Base-by-base conservation (phyloP, 352 stramenopile genomes). In the Pythium dissotocum region DNA sequence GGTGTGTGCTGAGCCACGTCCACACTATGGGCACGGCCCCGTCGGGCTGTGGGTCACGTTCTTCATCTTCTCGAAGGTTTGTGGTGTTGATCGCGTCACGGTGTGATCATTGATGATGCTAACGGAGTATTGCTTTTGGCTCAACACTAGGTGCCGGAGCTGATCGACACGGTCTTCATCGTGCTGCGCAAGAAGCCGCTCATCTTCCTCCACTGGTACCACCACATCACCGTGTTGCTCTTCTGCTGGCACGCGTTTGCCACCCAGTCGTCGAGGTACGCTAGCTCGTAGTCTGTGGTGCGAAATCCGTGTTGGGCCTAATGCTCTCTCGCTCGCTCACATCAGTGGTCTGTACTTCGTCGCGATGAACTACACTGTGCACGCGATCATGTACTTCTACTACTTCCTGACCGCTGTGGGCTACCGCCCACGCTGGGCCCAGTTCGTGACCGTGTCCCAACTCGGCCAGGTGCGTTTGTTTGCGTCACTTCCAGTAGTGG, bases 131-230 rank as follows among this genome's bases (percentile, higher is more conserved):
- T 46, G 12, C 28, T 30, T 40, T 10, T 46, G 13, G 75, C 56
- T 69, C 64, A 76, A 44, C 13, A 55, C 4, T 62, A 91, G 75
- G 73, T 85, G 65, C 93, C 90, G 12, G 97, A 99, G 82, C 87
- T 99, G 38, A 63, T 98, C 52, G 97, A 99, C 77, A 99, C 97
- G 33, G 85, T 94, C 28, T 99, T 99, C 80, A 98, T 99, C 72
- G 93, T 99, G 61, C 80, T 98, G 61, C 89, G 97, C 78, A 99
- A 99, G 82, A 98, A 98, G 77, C 87, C 88, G 49, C 82, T 99
- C 44, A 98, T 98, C 71, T 98, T 99, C 75, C 79, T 99, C 54
- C 97, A 99, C 79, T 99, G 96, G 96, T 99, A 99, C 83, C 97
- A 99, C 80, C 97, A 99, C 78, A 94, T 99, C 75, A 99, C 97